These are phyloP conservation scores for Phyllostachys edulis DNA, from an alignment of 176 grass and related monocot genomes.

Conservation along the genomic window DNA sequence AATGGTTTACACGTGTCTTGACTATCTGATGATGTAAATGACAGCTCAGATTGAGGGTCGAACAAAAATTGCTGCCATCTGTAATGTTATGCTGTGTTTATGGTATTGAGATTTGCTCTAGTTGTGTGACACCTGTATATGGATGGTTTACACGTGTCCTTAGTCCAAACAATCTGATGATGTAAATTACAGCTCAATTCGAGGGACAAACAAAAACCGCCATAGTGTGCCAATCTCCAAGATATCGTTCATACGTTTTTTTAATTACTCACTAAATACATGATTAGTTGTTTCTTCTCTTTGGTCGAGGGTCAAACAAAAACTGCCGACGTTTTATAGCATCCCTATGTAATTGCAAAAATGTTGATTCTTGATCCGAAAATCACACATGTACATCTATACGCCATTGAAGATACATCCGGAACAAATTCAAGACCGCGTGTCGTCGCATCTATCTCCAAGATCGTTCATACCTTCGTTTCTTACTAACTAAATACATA, in stretches of 20 bases:
- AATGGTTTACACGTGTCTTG: no score
- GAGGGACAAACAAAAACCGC: neutral
- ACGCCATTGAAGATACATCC: neutral
- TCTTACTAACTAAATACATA: neutral
- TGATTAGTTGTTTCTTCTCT: neutral
- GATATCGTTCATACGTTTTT: neutral
- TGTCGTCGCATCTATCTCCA: neutral
- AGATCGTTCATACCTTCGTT: neutral
- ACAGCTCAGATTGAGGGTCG: neutral
- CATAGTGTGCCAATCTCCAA: no score
- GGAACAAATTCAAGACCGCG: neutral
- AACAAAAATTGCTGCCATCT: neutral
- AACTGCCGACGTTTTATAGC: neutral
- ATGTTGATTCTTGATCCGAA: neutral
- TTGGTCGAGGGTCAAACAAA: neutral
- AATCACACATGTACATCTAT: neutral
- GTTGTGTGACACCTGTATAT: neutral
- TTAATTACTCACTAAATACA: neutral
- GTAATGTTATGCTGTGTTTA: neutral
- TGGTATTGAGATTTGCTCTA: neutral
- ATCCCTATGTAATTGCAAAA: neutral
- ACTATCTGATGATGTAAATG: no score
- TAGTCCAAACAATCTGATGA: neutral
- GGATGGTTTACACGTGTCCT: neutral
- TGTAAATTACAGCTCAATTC: neutral